These are phyloP conservation scores for Rossbeevera mucosa DNA, from an alignment of 768 basidiomycete genomes.

Conservation along the genomic window DNA sequence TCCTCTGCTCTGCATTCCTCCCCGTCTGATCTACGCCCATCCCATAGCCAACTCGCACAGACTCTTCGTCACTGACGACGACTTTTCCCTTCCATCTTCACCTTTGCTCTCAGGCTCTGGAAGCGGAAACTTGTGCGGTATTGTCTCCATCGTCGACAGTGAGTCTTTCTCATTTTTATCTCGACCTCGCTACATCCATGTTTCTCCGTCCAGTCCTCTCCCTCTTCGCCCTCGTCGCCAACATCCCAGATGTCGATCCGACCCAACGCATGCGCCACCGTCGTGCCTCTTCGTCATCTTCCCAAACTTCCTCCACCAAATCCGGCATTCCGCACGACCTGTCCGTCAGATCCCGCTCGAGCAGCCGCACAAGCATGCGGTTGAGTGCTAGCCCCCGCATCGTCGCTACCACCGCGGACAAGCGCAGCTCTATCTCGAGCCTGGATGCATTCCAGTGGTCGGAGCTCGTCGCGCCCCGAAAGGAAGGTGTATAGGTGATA, in stretches of 20 bases:
- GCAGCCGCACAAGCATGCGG: conserved; percentile 38
- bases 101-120: conserved; percentile 38
- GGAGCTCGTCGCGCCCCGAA: conserved; percentile 29
- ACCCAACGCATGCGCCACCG: conserved; percentile 75
- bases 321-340: conserved; percentile 38
- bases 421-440: conserved; percentile 29
- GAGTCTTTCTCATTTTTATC: conserved; percentile 21
- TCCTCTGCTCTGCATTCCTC: background rate
- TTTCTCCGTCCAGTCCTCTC: conserved; percentile 55
- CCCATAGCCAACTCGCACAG: conserved; percentile 69
- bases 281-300: conserved; percentile 69
- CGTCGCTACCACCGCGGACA: conserved; percentile 27
- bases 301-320: conserved; percentile 41
- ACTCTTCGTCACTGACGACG: conserved; percentile 65
- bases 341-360: conserved; percentile 37
- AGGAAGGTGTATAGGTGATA: conserved; percentile 23
- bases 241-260: conserved; percentile 72
- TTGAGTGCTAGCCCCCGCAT: conserved; percentile 32
- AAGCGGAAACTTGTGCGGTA: conserved; percentile 53
- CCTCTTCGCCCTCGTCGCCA: conserved; percentile 70
- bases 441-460: conserved; percentile 33
- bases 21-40: conserved; percentile 1
- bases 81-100: conserved; percentile 47
- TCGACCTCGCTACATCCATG: background rate
- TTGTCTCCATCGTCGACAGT: conserved; percentile 86